Base-by-base conservation (phyloP, 345 rosid genomes). In the Geranium rotundifolium region DNA sequence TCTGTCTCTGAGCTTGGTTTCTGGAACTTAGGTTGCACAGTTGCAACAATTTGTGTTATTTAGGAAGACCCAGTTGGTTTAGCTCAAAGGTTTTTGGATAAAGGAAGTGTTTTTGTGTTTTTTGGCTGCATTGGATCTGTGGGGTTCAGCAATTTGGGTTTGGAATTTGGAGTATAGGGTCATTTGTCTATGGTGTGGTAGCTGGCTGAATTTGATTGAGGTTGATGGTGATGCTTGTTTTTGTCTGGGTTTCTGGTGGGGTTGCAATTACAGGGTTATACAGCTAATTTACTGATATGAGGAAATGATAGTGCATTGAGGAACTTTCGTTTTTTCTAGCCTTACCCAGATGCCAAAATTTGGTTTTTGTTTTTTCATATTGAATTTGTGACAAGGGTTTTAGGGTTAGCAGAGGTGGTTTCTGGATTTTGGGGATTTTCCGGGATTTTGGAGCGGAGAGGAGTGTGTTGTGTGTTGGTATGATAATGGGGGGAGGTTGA, bases 401-500 rank as follows among this genome's bases (percentile, higher is more conserved):
- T 23, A 23, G 27, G 41, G 41, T 34, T 34, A 4, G 10, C 7
- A 34, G 41, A 34, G 41, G 1, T 5, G 6, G 6, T 34, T 34
- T 34, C 41, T 34, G 52, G 52, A 46, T 46, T 46, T 46, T 46
- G 52, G 52, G 52, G 15, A 8, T n/a, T n/a, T n/a, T n/a, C n/a
- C n/a, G n/a, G 52, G 52, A 46, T 46, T 46, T 46, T 46, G 52
- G 52, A 16, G 15, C 0, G 15, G 15, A 46, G 52, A 2, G 8
- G 13, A 16, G 8, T 17, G 57, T 19, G 8, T 55, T 55, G 17
- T 4, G 12, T 55, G 20, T 55, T 55, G 20, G 17, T 55, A 3
- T 9, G 1, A 5, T 55, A 55, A 55, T 55, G 19, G 20, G 59
- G 55, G 60, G 63, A 63, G 73, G 68, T 46, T 9, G 52, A 12